Evolutionary conservation across 768 basidiomycete species (phyloP).

Genomic region (Tylopilus balloui): DNA sequence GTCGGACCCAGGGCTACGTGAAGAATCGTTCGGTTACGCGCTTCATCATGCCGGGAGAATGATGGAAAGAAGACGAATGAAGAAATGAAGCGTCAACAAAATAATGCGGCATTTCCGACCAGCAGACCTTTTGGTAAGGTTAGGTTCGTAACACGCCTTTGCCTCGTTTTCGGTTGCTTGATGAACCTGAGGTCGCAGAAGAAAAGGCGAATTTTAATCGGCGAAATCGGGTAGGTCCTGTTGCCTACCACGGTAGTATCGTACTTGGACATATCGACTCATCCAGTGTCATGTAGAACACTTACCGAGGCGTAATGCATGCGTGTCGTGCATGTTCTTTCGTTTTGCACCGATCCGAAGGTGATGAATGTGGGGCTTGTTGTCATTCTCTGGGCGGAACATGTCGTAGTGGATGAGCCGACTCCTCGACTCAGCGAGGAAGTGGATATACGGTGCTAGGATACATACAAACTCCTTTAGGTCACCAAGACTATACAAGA

Average conservation of each 20-base stretch:
- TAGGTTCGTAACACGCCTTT: conserved; percentile 19
- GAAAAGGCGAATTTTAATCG: neutral
- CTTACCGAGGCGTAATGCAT: too few relatives aligned
- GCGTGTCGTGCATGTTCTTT: too few relatives aligned
- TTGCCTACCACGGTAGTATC: neutral
- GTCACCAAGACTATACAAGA: neutral
- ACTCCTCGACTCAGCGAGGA: too few relatives aligned
- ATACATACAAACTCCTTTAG: too few relatives aligned
- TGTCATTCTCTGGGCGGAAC: neutral
- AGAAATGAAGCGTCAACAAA: conserved; percentile 1
- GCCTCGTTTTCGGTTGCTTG: conserved; percentile 23
- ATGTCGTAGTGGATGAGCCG: too few relatives aligned
- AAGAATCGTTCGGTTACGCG: neutral
- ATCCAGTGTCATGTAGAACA: too few relatives aligned
- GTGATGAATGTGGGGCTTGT: too few relatives aligned
- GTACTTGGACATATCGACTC: neutral
- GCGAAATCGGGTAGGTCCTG: conserved; percentile 2
- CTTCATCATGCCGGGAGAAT: conserved; percentile 2
- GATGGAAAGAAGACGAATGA: neutral
- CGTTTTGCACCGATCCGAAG: too few relatives aligned
- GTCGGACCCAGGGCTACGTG: neutral
- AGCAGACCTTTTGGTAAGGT: conserved; percentile 8
- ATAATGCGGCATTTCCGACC: conserved; percentile 4
- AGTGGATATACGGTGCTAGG: neutral
- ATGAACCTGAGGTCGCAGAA: conserved; percentile 11